A percentile compares a stretch with the other conserved stretches of the same genome.
These are phyloP conservation scores for Exophiala lecanii-corni DNA, from an alignment of 2,329 filamentous ascomycete genomes.

Conservation along the genomic window DNA sequence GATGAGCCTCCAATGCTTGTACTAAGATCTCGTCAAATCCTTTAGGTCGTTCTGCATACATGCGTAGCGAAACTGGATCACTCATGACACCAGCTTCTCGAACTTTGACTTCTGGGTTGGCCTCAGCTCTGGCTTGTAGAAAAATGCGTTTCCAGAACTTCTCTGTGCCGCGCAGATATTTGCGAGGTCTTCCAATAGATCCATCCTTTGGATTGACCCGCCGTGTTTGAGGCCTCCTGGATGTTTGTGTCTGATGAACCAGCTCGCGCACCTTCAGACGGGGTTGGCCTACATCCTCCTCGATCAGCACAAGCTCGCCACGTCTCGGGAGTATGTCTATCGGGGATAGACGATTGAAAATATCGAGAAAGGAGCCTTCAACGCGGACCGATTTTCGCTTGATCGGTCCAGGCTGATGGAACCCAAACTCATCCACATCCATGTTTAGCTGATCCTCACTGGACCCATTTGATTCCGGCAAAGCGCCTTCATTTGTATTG, in stretches of 20 bases:
- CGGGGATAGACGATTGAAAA: no score
- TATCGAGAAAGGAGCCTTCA: no score
- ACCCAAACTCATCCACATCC: no score
- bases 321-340: slow-evolving; percentile 33
- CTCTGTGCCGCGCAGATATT: slow-evolving; percentile 26
- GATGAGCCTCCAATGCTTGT: slow-evolving; percentile 16
- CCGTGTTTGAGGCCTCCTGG: background rate
- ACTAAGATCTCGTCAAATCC: slow-evolving; percentile 24
- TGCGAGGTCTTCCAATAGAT: slow-evolving; percentile 23
- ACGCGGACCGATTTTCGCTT: no score
- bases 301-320: slow-evolving; percentile 33
- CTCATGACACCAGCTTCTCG: slow-evolving; percentile 15
- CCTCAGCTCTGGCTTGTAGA: slow-evolving; percentile 14
- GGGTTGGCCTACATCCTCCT: slow-evolving; percentile 33
- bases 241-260: no score
- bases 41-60: slow-evolving; percentile 22
- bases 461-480: no score
- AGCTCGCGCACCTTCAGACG: no score
- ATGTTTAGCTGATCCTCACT: no score
- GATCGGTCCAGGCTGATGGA: no score
- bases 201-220: background rate
- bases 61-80: slow-evolving; percentile 14
- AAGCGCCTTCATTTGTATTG: no score
- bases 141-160: slow-evolving; percentile 27
- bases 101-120: slow-evolving; percentile 1